These are phyloP conservation scores for Phytophthora europaea DNA, from an alignment of 352 stramenopile genomes.

Conservation along the genomic window DNA sequence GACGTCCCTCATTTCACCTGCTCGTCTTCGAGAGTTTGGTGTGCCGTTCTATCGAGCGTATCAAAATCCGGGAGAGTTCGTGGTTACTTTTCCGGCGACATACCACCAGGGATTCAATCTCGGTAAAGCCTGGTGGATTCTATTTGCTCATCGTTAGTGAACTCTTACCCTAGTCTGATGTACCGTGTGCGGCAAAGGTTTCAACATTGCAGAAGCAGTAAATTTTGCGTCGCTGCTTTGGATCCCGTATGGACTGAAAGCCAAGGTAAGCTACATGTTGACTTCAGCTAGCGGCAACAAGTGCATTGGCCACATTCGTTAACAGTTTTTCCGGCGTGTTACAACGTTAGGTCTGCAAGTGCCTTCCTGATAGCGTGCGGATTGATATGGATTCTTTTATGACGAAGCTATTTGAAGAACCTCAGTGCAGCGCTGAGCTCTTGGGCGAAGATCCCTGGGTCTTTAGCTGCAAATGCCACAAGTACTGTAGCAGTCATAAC, in stretches of 20 bases:
- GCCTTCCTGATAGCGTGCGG: slow-evolving; percentile 79
- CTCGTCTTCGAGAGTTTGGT: slow-evolving; percentile 81
- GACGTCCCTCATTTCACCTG: slow-evolving; percentile 91
- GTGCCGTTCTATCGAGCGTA: slow-evolving; percentile 86
- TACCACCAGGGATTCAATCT: slow-evolving; percentile 94
- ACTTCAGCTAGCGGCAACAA: neutral
- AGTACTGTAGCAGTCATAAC: slow-evolving; percentile 76
- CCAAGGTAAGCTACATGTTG: slow-evolving; percentile 68
- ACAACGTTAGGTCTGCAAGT: slow-evolving; percentile 78
- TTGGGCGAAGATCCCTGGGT: slow-evolving; percentile 76
- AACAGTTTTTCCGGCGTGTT: neutral
- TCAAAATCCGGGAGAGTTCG: slow-evolving; percentile 91
- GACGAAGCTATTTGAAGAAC: slow-evolving; percentile 66
- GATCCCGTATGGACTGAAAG: slow-evolving; percentile 81
- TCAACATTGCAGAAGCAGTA: slow-evolving; percentile 93
- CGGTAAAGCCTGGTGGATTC: slow-evolving; percentile 44
- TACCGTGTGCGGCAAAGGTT: slow-evolving; percentile 52
- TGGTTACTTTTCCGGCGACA: slow-evolving; percentile 92
- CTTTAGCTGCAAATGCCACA: slow-evolving; percentile 76
- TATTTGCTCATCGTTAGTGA: neutral
- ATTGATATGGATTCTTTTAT: slow-evolving; percentile 91
- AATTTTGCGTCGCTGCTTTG: slow-evolving; percentile 92
- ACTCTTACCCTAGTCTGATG: neutral
- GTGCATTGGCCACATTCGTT: neutral
- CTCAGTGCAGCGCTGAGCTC: slow-evolving; percentile 36